Base-by-base conservation (phyloP, 2,329 filamentous ascomycete species). In the Fusarium humuli region DNA sequence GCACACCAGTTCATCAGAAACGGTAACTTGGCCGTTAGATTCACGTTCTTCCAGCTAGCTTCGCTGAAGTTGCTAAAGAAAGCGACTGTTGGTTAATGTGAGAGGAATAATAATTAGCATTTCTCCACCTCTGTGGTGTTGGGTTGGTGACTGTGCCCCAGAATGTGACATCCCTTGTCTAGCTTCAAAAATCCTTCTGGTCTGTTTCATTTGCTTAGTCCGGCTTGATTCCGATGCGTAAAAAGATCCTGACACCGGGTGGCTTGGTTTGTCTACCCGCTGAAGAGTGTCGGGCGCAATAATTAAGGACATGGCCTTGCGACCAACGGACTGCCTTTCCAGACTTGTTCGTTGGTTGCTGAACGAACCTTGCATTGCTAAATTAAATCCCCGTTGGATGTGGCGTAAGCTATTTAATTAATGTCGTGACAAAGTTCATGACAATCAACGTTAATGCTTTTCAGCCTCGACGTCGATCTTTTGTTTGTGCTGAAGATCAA, bases 241-340 rank as follows among this genome's bases (percentile, higher is more conserved):
- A 22, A 34, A 34, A 30, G 20, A 55, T 11, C 27, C 62, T 67
- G 62, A 56, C 44, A 61, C 55, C 41, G 30, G 22, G 22, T 45
- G 42, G 25, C 37, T 65, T 65, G 27, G 60, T 42, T 30, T 11
- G 30, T 34, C 18, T 49, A 65, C 29, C 47, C 32, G 44, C 37
- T 48, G 30, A 22, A 55, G 54, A 61, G 44, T 61, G 34, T 44
- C 42, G 37, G 29, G 54, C 29, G 7, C 46, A 18, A 41, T 56
- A 22, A 20, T 37, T 18, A 52, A 27, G 18, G 32, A 16, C 16
- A 6, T 16, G 18, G 4, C 7, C 11, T 16, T 34, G 12, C 7
- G 7, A 22, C 34, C 34, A 27, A 20, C 34, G n/a, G 3, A 53
- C 23, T 12, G 12, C 22, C 8, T 1, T 44, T 44, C 20, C 5